A percentile compares a stretch with the other conserved stretches of the same genome.
Evolutionary conservation across 2,329 filamentous ascomycete genomes (phyloP).

Genomic region (Cadophora malorum): DNA sequence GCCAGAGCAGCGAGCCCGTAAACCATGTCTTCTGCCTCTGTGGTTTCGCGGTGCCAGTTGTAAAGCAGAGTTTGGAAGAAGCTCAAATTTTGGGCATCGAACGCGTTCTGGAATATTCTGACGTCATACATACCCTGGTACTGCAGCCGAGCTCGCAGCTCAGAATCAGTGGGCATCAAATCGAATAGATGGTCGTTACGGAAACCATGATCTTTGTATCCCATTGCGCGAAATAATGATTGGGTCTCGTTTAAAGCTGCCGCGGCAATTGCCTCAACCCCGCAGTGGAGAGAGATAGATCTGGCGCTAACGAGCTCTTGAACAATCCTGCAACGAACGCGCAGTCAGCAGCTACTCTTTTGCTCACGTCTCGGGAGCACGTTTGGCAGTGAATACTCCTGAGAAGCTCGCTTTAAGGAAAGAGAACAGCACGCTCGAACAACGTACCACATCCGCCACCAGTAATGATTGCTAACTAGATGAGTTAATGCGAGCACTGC

Average conservation of each 20-base stretch:
- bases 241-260: neutral
- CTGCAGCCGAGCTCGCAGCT: neutral
- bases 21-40: constrained; percentile 16
- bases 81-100: neutral
- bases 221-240: neutral
- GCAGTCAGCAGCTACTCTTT: too few species aligned
- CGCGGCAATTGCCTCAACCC: neutral
- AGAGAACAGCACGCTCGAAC: too few species aligned
- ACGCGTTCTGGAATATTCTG: neutral
- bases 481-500: neutral
- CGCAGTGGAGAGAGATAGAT: neutral
- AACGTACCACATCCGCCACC: constrained; percentile 12
- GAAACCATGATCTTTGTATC: neutral
- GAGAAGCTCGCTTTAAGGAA: too few species aligned
- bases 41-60: neutral
- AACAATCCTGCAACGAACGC: constrained; percentile 4
- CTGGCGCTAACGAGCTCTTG: constrained; percentile 17
- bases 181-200: neutral
- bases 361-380: too few species aligned
- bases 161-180: neutral
- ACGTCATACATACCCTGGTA: neutral
- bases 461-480: neutral
- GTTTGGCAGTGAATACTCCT: too few species aligned
- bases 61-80: constrained; percentile 2
- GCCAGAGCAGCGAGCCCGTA: constrained; percentile 15